Percentiles rank a stretch among this genome's conserved stretches.
Conservation (phyloP, 1,139 yeast species). For the Protomyces arabidopsidicola region DNA sequence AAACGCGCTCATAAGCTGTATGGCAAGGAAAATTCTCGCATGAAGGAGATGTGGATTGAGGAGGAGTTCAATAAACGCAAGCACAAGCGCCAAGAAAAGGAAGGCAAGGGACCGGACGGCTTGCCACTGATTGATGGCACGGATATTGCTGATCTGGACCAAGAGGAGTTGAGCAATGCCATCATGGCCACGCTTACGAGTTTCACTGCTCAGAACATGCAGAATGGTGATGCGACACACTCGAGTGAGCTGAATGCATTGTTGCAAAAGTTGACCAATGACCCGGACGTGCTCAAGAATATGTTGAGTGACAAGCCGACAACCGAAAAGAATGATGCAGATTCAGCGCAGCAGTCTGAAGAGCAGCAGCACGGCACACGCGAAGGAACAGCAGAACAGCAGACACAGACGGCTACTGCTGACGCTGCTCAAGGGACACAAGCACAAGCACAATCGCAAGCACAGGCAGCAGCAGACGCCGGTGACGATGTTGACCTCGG, state of each 20-base stretch:
- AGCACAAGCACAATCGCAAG: neutral
- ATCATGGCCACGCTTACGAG: slow-evolving; percentile 18
- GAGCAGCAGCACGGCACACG: neutral
- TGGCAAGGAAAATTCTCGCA: slow-evolving; percentile 56
- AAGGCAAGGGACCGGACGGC: slow-evolving; percentile 27
- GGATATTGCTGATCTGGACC: slow-evolving; percentile 11
- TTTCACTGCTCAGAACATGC: slow-evolving; percentile 2
- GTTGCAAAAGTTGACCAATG: slow-evolving; percentile 13
- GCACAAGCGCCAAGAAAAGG: slow-evolving; percentile 47
- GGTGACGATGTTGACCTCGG: neutral
- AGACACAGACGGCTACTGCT: neutral
- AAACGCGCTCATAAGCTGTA: slow-evolving; percentile 65
- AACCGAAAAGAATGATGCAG: neutral
- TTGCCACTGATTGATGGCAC: slow-evolving; percentile 21
- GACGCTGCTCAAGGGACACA: neutral
- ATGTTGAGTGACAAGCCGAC: slow-evolving; percentile 2
- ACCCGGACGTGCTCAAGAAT: slow-evolving; percentile 10
- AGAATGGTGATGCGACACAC: slow-evolving; percentile 12
- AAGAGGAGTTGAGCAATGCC: slow-evolving; percentile 18
- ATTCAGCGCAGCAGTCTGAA: neutral
- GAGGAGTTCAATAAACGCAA: slow-evolving; percentile 64
- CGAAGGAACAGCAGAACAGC: neutral
- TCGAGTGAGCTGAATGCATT: slow-evolving; percentile 10
- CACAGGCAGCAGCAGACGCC: neutral
- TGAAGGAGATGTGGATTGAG: slow-evolving; percentile 69